A percentile compares a stretch with the other conserved stretches of the same genome.
These are phyloP conservation scores for Aciculoconidium aculeatum DNA, from an alignment of 805 yeast species.

Conservation along the genomic window DNA sequence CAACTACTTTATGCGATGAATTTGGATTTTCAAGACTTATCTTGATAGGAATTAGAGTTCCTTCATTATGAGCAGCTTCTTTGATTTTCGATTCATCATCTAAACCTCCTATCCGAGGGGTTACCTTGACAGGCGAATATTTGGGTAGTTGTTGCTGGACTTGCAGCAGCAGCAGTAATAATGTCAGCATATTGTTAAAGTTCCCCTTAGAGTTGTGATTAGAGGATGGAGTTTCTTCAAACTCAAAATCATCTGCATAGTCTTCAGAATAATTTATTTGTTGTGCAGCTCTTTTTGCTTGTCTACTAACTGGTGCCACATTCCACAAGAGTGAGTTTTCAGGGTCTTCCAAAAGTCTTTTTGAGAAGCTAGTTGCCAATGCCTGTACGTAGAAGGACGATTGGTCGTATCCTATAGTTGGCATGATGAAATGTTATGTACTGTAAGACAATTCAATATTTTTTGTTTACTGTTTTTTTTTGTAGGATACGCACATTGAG, in stretches of 20 bases:
- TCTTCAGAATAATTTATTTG: slow-evolving; percentile 66
- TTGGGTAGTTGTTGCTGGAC: slow-evolving; percentile 16
- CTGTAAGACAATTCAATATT: background rate
- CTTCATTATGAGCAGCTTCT: slow-evolving; percentile 29
- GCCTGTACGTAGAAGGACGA: slow-evolving; percentile 62
- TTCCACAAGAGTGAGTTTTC: slow-evolving; percentile 63
- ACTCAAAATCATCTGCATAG: slow-evolving; percentile 23
- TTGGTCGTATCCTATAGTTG: slow-evolving; percentile 13
- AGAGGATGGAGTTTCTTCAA: slow-evolving; percentile 18
- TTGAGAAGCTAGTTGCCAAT: slow-evolving; percentile 64
- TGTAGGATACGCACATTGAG: no score
- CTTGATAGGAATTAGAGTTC: slow-evolving; percentile 59
- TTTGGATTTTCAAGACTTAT: slow-evolving; percentile 55
- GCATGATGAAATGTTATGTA: slow-evolving; percentile 6
- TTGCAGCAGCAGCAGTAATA: slow-evolving; percentile 13
- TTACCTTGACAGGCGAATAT: slow-evolving; percentile 19
- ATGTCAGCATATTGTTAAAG: slow-evolving; percentile 7
- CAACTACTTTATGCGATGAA: slow-evolving; percentile 44
- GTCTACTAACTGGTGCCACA: slow-evolving; percentile 70
- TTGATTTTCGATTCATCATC: slow-evolving; percentile 17
- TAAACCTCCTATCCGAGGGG: slow-evolving; percentile 17
- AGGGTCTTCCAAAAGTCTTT: slow-evolving; percentile 61
- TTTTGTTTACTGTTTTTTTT: slow-evolving; percentile 4
- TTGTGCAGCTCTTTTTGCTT: slow-evolving; percentile 64
- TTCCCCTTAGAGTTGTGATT: slow-evolving; percentile 10